Conservation (phyloP, 371 early-diverging fungal genomes). For the Synchytrium microbalum region DNA sequence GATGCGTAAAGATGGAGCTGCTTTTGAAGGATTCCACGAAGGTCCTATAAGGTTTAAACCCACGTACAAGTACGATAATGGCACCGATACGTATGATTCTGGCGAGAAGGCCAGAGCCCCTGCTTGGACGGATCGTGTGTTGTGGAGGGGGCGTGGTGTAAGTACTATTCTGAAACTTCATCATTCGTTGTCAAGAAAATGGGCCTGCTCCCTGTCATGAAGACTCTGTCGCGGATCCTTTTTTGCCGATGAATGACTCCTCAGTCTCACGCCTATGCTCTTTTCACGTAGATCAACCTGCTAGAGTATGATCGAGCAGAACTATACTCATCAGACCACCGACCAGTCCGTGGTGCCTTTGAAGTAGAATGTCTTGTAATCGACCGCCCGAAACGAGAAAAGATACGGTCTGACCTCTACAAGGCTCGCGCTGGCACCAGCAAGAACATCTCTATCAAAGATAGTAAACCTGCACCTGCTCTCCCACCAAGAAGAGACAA, state of each 20-base stretch:
- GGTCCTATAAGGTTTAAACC: slow-evolving; percentile 72
- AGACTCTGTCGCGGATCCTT: too few species aligned
- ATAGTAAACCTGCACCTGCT: neutral
- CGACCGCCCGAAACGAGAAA: neutral
- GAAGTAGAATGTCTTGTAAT: neutral
- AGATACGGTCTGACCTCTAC: neutral
- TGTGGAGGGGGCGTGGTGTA: slow-evolving; percentile 22
- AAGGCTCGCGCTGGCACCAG: neutral
- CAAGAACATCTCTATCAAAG: neutral
- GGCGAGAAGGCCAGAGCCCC: slow-evolving; percentile 80
- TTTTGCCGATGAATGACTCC: neutral
- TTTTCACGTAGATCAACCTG: slow-evolving; percentile 27
- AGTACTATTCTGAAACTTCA: too few species aligned
- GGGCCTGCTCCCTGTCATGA: too few species aligned
- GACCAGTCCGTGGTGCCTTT: slow-evolving; percentile 35
- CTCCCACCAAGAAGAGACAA: neutral
- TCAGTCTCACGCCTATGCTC: neutral
- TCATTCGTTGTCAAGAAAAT: too few species aligned
- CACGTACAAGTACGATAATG: slow-evolving; percentile 89
- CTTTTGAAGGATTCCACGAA: slow-evolving; percentile 77
- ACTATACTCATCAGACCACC: slow-evolving; percentile 65
- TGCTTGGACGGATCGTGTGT: slow-evolving; percentile 83
- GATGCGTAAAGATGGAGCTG: slow-evolving; percentile 50
- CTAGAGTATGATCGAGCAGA: slow-evolving; percentile 56
- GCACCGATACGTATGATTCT: slow-evolving; percentile 74